Evolutionary conservation across 73 alveolate genomes (phyloP), one percentile per base, ranked within the genome.

Genomic region (Uronychia binucleata): DNA sequence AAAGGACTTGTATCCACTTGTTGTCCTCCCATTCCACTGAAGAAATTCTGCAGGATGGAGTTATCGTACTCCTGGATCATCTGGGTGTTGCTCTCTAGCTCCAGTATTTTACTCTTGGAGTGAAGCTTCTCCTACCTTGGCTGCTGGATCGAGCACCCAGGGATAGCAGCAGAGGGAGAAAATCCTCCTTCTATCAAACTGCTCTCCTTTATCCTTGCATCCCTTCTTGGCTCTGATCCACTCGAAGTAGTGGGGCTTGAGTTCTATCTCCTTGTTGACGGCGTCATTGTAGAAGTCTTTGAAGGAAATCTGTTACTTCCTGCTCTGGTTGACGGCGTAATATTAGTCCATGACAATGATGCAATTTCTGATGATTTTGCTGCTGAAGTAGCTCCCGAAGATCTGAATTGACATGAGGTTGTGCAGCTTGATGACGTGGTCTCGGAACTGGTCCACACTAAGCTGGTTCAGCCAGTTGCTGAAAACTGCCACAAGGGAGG

Each of bases 71-170:
- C 88, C 27, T 28, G 57, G 32, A 77, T 88, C 97, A 75, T 82
- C 58, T 81, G 90, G 8, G 82, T 60, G 77, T 77, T 86, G 79
- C 84, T 83, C 57, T 93, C 96, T 31, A 83, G 35, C 77, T 80
- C 59, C 83, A 95, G 60, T 27, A 95, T 91, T 27, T 86, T 93
- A 81, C 94, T 46, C 67, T 46, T 5, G 19, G 5, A 19, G 5
- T 46, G 19, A 46, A 46, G n/a, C 67, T 11, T 46, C 19, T 19
- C 67, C 67, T 46, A 46, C 91, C 91, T 96, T 96, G 58, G 97
- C 88, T 74, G 93, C 80, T 0, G 99, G 90, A 67, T 96, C 97
- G 35, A 94, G 85, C 33, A 96, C 74, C 96, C 96, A 96, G 33
- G 95, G 95, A 91, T 86, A 94, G 86, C 84, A 83, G 30, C 87